Evolutionary conservation across 257 asterid species (phyloP), one percentile per base, ranked within the genome.

Genomic region (Phtheirospermum japonicum): DNA sequence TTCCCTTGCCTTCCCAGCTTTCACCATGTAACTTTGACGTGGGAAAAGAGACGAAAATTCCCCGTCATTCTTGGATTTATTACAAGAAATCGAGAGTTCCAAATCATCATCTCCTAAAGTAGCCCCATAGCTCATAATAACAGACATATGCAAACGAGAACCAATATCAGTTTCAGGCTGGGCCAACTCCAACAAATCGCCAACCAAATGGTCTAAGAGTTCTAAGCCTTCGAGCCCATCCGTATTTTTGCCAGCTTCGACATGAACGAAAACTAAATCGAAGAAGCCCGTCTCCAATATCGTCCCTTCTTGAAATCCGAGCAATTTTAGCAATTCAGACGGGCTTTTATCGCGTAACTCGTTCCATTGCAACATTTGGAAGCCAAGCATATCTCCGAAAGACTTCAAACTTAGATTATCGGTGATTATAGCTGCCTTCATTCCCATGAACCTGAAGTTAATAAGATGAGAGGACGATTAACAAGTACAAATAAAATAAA

Each of bases 71-170:
- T 72, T 75, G 9, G 54, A 55, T 37, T 70, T 65, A 48, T 37
- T 13, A 67, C 68, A 61, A 56, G 72, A 66, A 63, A 82, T 28
- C 0, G 82, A 78, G 71, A 76, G 51, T 9, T 57, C 52, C 32
- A 63, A 65, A 71, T 69, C 76, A 31, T 76, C 87, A 37, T 77
- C 73, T 16, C 50, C 79, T 37, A 49, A 43, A 19, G 71, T 61
- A 57, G 83, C 69, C 66, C 99, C 96, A n/a, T 79, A 93, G 82
- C 96, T 85, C 89, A 85, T 57, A 52, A 93, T 33, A 46, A 87
- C 72, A 42, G 99, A 87, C 43, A 80, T 30, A 75, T 82, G 97
- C 85, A 87, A 71, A 60, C 94, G 86, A 39, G 81, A 77, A 60
- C 92, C 77, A 19, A 76, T 55, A 45, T 77, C 82, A 18, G 72